Percentiles rank a stretch among this genome's conserved stretches.
phyloP scores from a whole-genome alignment of 306 rosid species.

The Sophora flavescens region DNA sequence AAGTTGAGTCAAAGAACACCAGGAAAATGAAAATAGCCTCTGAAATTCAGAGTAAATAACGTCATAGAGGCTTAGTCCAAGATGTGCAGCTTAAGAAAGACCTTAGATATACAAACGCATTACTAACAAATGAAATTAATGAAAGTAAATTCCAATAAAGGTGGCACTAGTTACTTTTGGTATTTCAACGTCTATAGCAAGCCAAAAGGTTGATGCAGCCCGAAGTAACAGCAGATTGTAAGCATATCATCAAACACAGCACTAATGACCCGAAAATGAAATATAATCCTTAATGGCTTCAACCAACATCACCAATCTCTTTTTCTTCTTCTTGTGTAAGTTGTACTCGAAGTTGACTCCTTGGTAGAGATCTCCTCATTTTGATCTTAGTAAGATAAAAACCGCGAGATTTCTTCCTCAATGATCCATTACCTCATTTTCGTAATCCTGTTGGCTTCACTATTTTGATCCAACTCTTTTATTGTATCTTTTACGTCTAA shows the following conservation, averaged over 20 bases:
- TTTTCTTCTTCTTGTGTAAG: slow-evolving; percentile 82
- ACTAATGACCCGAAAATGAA: slow-evolving; percentile 53
- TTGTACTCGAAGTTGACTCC: slow-evolving; percentile 52
- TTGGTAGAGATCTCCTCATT: slow-evolving; percentile 50
- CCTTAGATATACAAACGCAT: slow-evolving; percentile 54
- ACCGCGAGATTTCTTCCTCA: slow-evolving; percentile 43
- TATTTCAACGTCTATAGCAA: slow-evolving; percentile 68
- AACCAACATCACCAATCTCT: slow-evolving; percentile 71
- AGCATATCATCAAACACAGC: slow-evolving; percentile 41
- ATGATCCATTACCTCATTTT: slow-evolving; percentile 10
- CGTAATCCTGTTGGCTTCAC: no score
- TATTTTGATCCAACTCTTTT: slow-evolving; percentile 44
- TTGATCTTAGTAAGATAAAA: slow-evolving; percentile 37
- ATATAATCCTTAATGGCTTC: slow-evolving; percentile 76
- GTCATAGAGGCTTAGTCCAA: slow-evolving; percentile 80
- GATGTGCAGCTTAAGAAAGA: slow-evolving; percentile 50
- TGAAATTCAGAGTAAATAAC: slow-evolving; percentile 70
- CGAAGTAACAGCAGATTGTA: slow-evolving; percentile 43
- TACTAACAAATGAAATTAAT: slow-evolving; percentile 58
- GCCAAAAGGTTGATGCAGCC: slow-evolving; percentile 69
- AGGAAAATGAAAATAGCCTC: slow-evolving; percentile 78
- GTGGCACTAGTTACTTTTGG: slow-evolving; percentile 54
- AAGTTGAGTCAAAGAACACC: slow-evolving; percentile 85
- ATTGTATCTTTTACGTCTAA: slow-evolving; percentile 72
- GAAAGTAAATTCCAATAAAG: slow-evolving; percentile 68